Percentiles rank a stretch among this genome's conserved stretches.
These are phyloP conservation scores for Aurifilum marmelostoma DNA, from an alignment of 2,329 filamentous ascomycete genomes.

Conservation along the genomic window DNA sequence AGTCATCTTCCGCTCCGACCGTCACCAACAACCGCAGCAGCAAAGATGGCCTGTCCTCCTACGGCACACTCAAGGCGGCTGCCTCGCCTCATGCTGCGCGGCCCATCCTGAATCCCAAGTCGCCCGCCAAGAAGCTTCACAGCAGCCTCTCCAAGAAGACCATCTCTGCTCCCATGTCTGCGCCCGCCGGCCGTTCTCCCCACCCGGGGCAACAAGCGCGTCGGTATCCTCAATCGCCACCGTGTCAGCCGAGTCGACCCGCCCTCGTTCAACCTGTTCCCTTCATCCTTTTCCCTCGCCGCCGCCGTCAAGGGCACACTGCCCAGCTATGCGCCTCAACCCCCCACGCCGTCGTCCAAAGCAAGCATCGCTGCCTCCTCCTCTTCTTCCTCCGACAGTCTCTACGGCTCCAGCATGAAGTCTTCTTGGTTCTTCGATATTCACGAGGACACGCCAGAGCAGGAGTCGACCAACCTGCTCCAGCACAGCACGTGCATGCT, in stretches of 20 bases:
- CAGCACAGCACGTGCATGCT: constrained; percentile 86
- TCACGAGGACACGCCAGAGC: constrained; percentile 86
- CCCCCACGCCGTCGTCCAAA: constrained; percentile 40
- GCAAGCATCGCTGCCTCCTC: constrained; percentile 34
- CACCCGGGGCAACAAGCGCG: constrained; percentile 66
- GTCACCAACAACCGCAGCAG: constrained; percentile 32
- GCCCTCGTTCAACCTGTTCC: constrained; percentile 58
- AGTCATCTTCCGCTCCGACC: constrained; percentile 41
- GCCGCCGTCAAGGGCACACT: constrained; percentile 80
- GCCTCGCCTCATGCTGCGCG: constrained; percentile 46
- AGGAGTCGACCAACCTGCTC: constrained; percentile 89
- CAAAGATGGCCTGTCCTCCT: constrained; percentile 37
- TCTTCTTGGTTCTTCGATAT: constrained; percentile 90
- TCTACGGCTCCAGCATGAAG: constrained; percentile 51
- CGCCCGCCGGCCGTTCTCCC: constrained; percentile 84
- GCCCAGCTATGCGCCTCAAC: constrained; percentile 59
- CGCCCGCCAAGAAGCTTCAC: constrained; percentile 52
- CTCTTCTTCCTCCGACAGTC: constrained; percentile 32
- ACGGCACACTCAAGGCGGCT: constrained; percentile 34
- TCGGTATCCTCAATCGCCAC: constrained; percentile 70
- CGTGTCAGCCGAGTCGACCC: constrained; percentile 73
- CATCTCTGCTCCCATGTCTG: constrained; percentile 54
- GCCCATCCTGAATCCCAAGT: constrained; percentile 55
- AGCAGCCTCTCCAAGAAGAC: constrained; percentile 51
- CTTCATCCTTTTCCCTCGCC: constrained; percentile 80